Conservation (phyloP, 495 filamentous ascomycete genomes). For the Oleoguttula mirabilis region DNA sequence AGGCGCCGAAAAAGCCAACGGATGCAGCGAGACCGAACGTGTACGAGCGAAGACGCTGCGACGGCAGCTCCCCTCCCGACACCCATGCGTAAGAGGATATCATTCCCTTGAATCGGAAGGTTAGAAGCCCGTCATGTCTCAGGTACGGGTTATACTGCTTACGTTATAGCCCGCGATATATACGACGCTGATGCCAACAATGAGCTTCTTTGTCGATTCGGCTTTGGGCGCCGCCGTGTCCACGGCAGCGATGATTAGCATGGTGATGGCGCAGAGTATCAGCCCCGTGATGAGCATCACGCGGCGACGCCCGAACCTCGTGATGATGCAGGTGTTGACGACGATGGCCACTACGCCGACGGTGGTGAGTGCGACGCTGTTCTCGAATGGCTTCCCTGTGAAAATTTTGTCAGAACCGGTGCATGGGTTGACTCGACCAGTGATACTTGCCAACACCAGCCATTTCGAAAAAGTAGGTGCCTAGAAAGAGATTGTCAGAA, state of each 20-base stretch:
- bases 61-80: constrained; percentile 47
- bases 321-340: constrained; percentile 42
- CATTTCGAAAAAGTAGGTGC: constrained; percentile 57
- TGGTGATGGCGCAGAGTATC: constrained; percentile 39
- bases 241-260: constrained; percentile 43
- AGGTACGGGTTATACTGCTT: too few species aligned
- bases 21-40: constrained; percentile 46
- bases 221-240: constrained; percentile 40
- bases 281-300: constrained; percentile 42
- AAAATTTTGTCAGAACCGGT: too few species aligned
- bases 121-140: too few species aligned
- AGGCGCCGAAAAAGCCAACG: constrained; percentile 40
- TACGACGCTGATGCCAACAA: constrained; percentile 43
- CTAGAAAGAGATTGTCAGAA: too few species aligned
- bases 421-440: too few species aligned
- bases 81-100: constrained; percentile 50
- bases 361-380: constrained; percentile 44
- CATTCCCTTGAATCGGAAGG: too few species aligned
- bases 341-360: constrained; percentile 46
- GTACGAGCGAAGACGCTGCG: constrained; percentile 42
- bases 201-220: constrained; percentile 37
- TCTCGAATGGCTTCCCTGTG: constrained; percentile 49
- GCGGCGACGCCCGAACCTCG: constrained; percentile 42
- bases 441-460: constrained; percentile 43
- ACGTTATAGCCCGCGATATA: constrained; percentile 47